Evolutionary conservation across 164 flowering plant genomes (phyloP).

Genomic region (Warburgia ugandensis): DNA sequence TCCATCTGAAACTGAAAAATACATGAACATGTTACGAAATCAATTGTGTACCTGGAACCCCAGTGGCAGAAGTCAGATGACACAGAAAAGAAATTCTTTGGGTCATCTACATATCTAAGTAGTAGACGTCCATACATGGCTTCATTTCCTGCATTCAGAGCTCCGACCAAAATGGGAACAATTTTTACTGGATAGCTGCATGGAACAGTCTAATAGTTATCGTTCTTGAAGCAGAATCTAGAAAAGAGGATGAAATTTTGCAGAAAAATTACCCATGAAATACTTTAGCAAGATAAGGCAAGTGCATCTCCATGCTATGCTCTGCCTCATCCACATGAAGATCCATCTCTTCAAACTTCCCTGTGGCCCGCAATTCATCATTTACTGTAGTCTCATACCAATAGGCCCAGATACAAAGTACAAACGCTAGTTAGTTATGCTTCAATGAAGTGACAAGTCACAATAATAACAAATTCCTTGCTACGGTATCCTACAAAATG

Average conservation of each 20-base stretch:
- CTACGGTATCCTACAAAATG: no score
- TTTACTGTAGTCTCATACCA: conserved; percentile 34
- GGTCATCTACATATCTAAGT: conserved; percentile 91
- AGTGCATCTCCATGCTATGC: conserved; percentile 99
- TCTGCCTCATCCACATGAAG: conserved; percentile 92
- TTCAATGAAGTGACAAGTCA: neutral
- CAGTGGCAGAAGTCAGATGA: conserved; percentile 99
- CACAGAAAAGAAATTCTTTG: conserved; percentile 84
- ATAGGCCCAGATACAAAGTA: conserved; percentile 7
- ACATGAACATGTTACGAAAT: no score
- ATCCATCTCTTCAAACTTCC: conserved; percentile 90
- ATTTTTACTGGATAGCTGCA: conserved; percentile 72
- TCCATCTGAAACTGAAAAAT: no score
- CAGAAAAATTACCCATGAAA: conserved; percentile 65
- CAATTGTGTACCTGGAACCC: conserved; percentile 79
- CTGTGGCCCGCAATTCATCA: conserved; percentile 80
- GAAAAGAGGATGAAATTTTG: conserved; percentile 1
- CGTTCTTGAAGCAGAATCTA: neutral
- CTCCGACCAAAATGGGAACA: conserved; percentile 94
- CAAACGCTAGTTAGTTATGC: neutral
- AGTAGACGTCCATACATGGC: conserved; percentile 74
- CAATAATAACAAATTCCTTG: neutral
- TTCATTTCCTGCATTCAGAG: conserved; percentile 78
- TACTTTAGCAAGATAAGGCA: conserved; percentile 93
- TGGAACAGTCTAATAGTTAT: conserved; percentile 1